A percentile compares a stretch with the other conserved stretches of the same genome.
These are phyloP conservation scores for Candida piceae DNA, from an alignment of 805 yeast genomes.

Conservation along the genomic window DNA sequence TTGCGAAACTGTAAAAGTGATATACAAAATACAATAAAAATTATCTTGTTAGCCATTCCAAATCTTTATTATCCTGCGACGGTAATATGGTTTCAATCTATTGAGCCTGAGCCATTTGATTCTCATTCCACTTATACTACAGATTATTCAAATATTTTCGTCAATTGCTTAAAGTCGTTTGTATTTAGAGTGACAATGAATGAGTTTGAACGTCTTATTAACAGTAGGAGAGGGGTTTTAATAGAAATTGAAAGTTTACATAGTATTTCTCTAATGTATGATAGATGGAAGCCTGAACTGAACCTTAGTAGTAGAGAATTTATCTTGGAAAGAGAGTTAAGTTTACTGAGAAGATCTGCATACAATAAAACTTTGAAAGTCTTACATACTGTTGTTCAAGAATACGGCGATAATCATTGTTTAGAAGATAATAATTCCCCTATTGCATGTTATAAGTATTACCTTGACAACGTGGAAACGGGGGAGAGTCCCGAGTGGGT, in stretches of 20 bases:
- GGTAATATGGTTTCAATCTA: too few species aligned
- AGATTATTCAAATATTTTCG: slow-evolving; percentile 11
- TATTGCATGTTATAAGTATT: slow-evolving; percentile 13
- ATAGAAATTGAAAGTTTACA: background rate
- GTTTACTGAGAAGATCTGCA: slow-evolving; percentile 11
- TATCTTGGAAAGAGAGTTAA: slow-evolving; percentile 13
- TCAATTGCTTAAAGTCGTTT: slow-evolving; percentile 9
- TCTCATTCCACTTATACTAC: too few species aligned
- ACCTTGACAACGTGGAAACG: slow-evolving; percentile 7
- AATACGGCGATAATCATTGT: background rate
- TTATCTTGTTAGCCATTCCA: too few species aligned
- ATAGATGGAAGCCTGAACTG: slow-evolving; percentile 14
- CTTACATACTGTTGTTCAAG: slow-evolving; percentile 11
- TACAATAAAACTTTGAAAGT: slow-evolving; percentile 5
- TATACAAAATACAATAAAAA: too few species aligned
- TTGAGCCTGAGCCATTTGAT: too few species aligned
- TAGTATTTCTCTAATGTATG: slow-evolving; percentile 4
- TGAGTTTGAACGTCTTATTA: slow-evolving; percentile 9
- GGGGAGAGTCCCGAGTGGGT: slow-evolving; percentile 13
- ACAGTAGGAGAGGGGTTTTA: background rate
- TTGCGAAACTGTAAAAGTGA: too few species aligned
- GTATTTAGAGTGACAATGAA: slow-evolving; percentile 13
- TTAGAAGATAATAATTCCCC: background rate
- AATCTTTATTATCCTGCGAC: too few species aligned
- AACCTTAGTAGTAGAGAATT: slow-evolving; percentile 12